Percentiles rank a stretch among this genome's conserved stretches.
phyloP scores from a whole-genome alignment of 257 asterid genomes.

The Ilex asprella region DNA sequence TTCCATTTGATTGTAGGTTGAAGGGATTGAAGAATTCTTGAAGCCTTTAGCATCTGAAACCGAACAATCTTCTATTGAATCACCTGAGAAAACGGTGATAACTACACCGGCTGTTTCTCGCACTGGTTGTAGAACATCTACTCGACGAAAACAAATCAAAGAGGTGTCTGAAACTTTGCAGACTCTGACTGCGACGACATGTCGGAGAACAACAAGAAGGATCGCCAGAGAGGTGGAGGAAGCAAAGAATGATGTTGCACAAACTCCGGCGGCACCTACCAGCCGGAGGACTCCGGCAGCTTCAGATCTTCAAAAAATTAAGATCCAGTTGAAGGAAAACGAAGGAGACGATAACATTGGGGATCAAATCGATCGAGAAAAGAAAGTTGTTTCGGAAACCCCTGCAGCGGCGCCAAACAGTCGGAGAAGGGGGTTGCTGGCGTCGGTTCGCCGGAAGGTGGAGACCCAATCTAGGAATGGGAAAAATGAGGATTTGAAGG shows the following conservation, averaged over 20 bases:
- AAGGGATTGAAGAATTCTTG: constrained; percentile 64
- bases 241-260: constrained; percentile 13
- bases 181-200: constrained; percentile 23
- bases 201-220: constrained; percentile 40
- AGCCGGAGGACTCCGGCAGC: constrained; percentile 32
- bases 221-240: constrained; percentile 18
- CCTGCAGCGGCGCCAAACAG: constrained; percentile 38
- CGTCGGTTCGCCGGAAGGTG: background rate
- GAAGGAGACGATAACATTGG: constrained; percentile 10
- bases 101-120: constrained; percentile 45
- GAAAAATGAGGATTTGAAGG: constrained; percentile 13
- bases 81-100: constrained; percentile 38
- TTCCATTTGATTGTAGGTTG: constrained; percentile 38
- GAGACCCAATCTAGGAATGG: background rate
- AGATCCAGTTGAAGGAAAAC: constrained; percentile 7
- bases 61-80: constrained; percentile 41
- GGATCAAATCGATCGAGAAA: constrained; percentile 9
- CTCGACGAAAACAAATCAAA: constrained; percentile 32
- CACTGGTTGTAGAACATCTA: constrained; percentile 41
- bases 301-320: constrained; percentile 44
- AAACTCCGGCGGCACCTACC: constrained; percentile 30
- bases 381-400: constrained; percentile 27
- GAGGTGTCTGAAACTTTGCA: constrained; percentile 27
- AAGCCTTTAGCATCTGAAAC: constrained; percentile 33
- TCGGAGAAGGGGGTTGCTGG: constrained; percentile 28